Conservation (phyloP, 164 flowering plant genomes). For the Berberis thunbergii region DNA sequence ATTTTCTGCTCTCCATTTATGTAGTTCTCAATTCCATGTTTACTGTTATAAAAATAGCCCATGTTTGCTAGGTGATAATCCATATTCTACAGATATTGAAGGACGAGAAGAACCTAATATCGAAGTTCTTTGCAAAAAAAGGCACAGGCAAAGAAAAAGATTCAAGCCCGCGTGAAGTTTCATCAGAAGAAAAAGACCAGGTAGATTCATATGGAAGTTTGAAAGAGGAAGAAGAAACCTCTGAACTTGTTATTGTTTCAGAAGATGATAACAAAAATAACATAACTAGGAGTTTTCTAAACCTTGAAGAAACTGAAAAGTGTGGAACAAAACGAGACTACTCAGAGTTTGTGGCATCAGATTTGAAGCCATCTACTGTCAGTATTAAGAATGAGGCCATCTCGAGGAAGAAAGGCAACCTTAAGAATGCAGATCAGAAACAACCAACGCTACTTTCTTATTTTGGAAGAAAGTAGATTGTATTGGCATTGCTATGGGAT, state of each 20-base stretch:
- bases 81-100: conserved; percentile 40
- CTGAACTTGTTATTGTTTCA: conserved; percentile 1
- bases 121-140: conserved; percentile 54
- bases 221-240: conserved; percentile 28
- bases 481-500: background rate
- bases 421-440: conserved; percentile 26
- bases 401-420: conserved; percentile 31
- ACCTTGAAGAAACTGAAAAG: conserved; percentile 13
- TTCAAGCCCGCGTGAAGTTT: conserved; percentile 9
- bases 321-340: conserved; percentile 30
- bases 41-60: background rate
- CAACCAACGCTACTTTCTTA: conserved; percentile 53
- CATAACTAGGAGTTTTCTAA: background rate
- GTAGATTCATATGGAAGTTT: conserved; percentile 3
- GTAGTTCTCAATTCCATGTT: background rate
- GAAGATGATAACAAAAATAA: conserved; percentile 14
- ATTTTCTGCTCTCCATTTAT: too few species aligned
- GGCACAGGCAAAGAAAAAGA: conserved; percentile 18
- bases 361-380: conserved; percentile 13
- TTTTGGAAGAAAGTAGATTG: conserved; percentile 27
- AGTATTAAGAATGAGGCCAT: conserved; percentile 1
- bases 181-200: conserved; percentile 11
- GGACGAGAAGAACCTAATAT: conserved; percentile 42
- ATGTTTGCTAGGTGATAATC: background rate
- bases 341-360: conserved; percentile 18